Base-by-base conservation (phyloP, 148 eudicot genomes). In the Dianthus caryophyllus region DNA sequence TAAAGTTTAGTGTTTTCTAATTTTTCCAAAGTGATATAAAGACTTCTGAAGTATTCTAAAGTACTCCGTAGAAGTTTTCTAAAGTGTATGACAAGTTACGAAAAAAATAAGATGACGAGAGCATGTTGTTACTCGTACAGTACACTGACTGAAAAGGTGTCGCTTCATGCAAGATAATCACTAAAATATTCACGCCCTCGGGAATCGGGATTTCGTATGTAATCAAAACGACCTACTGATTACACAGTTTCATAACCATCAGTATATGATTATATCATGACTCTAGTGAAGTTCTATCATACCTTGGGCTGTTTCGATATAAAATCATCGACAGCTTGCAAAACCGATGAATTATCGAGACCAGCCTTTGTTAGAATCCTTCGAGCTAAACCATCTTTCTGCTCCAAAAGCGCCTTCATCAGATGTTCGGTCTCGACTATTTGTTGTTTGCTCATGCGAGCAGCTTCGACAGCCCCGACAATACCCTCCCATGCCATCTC, bases 401-500 rank as follows among this genome's bases (percentile, higher is more conserved):
- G 99, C 71, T 95, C 97, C 68, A 95, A 64, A 66, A 95, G 93
- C 33, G 96, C 90, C 76, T 87, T 95, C 84, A 95, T 85, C 71
- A 95, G 71, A 75, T 95, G 99, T 85, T 95, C 99, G 75, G 97
- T 83, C 65, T 95, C 97, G 21, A 95, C 97, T 22, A 95, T 73
- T 77, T 95, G 99, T 52, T 95, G 97, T 70, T 87, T 95, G 79
- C 75, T 80, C 48, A 27, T 73, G 20, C 82, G 84, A 67, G 99
- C 97, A 49, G 96, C 96, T 41, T 88, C 93, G 54, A 86, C 80
- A 66, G 99, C 89, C 74, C 93, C 97, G 65, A 87, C 79, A 58
- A 95, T 54, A 53, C 97, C 97, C 66, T 95, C 99, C 93, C 93
- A 90, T 21, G 99, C 99, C 99, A 88, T 95, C 81, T 95, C 99